These are phyloP conservation scores for Yamadazyma endophytica DNA, from an alignment of 805 yeast genomes.

Conservation along the genomic window DNA sequence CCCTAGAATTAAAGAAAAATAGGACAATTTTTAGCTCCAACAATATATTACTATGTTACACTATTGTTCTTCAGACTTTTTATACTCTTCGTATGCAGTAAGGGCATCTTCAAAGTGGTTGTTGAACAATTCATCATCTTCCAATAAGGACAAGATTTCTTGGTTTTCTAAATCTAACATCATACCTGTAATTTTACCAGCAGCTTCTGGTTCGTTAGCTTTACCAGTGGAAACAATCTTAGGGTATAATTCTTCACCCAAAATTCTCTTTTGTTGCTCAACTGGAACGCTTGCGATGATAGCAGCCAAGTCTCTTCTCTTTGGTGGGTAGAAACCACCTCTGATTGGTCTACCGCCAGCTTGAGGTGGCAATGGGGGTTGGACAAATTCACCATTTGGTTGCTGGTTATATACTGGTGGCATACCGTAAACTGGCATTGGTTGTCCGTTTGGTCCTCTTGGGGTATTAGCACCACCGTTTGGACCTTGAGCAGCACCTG, in stretches of 20 bases:
- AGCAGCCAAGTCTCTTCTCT: constrained; percentile 56
- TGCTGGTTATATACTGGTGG: constrained; percentile 63
- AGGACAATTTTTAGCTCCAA: no score
- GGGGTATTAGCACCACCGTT: constrained; percentile 47
- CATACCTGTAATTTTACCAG: constrained; percentile 99
- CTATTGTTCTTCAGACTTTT: no score
- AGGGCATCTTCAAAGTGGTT: constrained; percentile 92
- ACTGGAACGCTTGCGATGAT: constrained; percentile 63
- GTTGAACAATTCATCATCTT: constrained; percentile 85
- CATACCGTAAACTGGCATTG: constrained; percentile 76
- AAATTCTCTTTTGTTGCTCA: constrained; percentile 93
- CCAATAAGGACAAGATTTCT: constrained; percentile 84
- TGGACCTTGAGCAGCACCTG: constrained; percentile 40
- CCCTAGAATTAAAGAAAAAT: no score
- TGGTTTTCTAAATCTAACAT: constrained; percentile 90
- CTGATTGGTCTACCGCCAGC: constrained; percentile 45
- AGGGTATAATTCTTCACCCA: constrained; percentile 97
- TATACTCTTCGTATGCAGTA: constrained; percentile 89
- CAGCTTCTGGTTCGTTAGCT: constrained; percentile 89
- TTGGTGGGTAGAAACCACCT: constrained; percentile 55
- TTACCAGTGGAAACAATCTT: constrained; percentile 82
- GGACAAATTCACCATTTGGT: constrained; percentile 62
- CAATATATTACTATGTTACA: no score
- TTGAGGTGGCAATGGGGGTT: constrained; percentile 46
- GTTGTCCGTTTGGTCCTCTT: constrained; percentile 82